phyloP scores from a whole-genome alignment of 2,329 filamentous ascomycete genomes.

The Fusarium sp. region DNA sequence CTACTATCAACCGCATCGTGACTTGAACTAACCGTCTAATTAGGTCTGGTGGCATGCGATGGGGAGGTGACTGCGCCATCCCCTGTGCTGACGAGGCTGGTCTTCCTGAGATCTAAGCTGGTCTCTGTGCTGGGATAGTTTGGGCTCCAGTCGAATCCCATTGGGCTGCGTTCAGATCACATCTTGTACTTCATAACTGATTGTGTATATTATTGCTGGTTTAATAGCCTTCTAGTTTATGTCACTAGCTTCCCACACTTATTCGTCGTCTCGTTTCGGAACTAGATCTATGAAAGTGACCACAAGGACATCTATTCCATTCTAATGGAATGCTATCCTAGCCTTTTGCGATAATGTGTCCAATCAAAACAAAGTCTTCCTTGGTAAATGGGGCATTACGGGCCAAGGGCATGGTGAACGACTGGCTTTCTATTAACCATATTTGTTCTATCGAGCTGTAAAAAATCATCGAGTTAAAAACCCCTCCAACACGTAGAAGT shows the following conservation, averaged over 20 bases:
- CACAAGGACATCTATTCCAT: no score
- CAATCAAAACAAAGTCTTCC: no score
- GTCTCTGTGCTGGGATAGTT: not conserved
- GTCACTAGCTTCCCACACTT: not conserved
- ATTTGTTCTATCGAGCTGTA: no score
- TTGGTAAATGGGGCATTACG: no score
- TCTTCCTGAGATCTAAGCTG: not conserved
- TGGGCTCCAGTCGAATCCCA: not conserved
- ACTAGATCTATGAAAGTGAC: no score
- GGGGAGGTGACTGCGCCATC: slow-evolving; percentile 8
- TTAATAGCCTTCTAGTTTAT: not conserved
- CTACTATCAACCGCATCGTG: no score
- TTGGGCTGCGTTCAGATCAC: not conserved
- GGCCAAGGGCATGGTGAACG: no score
- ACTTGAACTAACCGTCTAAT: not conserved
- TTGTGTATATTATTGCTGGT: not conserved
- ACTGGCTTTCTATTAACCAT: no score
- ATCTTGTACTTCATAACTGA: not conserved
- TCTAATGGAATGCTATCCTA: no score
- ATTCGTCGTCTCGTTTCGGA: not conserved
- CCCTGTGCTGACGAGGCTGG: not conserved
- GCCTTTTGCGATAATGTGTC: accelerated
- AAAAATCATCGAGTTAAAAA: no score
- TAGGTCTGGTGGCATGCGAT: not conserved
- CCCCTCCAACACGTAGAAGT: accelerated